Evolutionary conservation across 2,329 filamentous ascomycete genomes (phyloP).

Genomic region (Dactylellina parvicollis): DNA sequence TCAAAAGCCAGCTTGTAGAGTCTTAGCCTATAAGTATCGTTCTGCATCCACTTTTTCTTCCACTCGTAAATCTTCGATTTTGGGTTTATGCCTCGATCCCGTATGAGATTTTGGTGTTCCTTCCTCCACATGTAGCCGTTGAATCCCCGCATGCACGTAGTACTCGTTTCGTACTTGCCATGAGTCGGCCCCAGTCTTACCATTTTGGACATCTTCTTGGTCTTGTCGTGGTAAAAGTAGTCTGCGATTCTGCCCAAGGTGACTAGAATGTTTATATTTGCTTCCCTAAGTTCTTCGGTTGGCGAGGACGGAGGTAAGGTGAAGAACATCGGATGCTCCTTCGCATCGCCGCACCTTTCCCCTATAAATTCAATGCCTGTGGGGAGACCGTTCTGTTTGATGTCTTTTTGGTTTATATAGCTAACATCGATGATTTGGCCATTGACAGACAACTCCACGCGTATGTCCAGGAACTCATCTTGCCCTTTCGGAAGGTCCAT

Average conservation of each 20-base stretch:
- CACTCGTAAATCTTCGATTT: constrained; percentile 27
- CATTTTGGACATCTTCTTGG: constrained; percentile 36
- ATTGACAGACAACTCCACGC: constrained; percentile 26
- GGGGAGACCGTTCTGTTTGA: constrained; percentile 37
- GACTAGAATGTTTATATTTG: constrained; percentile 32
- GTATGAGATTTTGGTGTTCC: constrained; percentile 46
- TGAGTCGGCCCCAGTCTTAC: constrained; percentile 21
- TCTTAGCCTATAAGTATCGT: constrained; percentile 29
- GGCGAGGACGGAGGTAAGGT: not conserved
- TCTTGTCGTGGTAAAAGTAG: constrained; percentile 17
- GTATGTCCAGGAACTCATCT: constrained; percentile 47
- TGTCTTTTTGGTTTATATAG: constrained; percentile 24
- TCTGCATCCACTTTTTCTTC: constrained; percentile 23
- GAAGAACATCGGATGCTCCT: constrained; percentile 36
- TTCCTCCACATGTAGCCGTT: constrained; percentile 44
- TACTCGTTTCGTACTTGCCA: constrained; percentile 46
- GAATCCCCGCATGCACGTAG: not conserved
- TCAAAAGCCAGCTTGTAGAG: constrained; percentile 14
- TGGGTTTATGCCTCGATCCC: constrained; percentile 27
- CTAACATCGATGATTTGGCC: constrained; percentile 30
- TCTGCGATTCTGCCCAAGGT: constrained; percentile 33
- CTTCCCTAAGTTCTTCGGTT: constrained; percentile 2
- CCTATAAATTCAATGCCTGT: constrained; percentile 34
- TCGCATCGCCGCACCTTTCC: constrained; percentile 41
- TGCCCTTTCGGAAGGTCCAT: constrained; percentile 30